phyloP scores from a whole-genome alignment of 2,329 filamentous ascomycete species.

The Diaporthe caulivora region DNA sequence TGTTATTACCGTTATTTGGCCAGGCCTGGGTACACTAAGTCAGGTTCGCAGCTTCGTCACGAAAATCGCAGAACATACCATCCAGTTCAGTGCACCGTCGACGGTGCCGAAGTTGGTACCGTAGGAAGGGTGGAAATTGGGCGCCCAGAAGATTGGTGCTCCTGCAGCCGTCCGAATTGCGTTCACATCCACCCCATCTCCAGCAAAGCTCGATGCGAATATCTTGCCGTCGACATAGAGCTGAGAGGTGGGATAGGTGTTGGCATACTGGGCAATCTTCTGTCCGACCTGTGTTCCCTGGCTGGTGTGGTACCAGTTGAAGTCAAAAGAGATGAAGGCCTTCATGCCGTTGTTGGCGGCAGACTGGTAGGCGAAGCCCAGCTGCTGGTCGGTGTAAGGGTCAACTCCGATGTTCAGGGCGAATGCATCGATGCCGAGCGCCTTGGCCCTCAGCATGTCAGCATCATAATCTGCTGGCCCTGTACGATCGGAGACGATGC shows the following conservation, averaged over 20 bases:
- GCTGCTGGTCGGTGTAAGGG: conserved; percentile 57
- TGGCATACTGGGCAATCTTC: conserved; percentile 60
- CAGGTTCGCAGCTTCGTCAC: background rate
- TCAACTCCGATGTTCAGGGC: conserved; percentile 52
- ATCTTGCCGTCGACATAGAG: conserved; percentile 62
- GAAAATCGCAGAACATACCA: conserved; percentile 1
- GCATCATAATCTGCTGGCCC: conserved; percentile 59
- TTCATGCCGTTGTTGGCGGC: conserved; percentile 62
- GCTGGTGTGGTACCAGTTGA: conserved; percentile 58
- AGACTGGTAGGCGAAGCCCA: conserved; percentile 62
- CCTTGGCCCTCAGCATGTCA: conserved; percentile 43
- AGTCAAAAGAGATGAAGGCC: conserved; percentile 68
- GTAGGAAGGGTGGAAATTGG: conserved; percentile 60
- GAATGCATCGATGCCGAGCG: conserved; percentile 47
- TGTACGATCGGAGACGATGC: conserved; percentile 57
- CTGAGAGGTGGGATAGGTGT: conserved; percentile 54
- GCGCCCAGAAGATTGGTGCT: conserved; percentile 60
- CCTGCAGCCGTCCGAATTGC: conserved; percentile 58
- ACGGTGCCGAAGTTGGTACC: conserved; percentile 51
- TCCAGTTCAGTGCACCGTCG: conserved; percentile 58
- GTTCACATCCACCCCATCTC: conserved; percentile 58
- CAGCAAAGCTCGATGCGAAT: conserved; percentile 67
- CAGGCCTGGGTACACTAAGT: conserved; percentile 48
- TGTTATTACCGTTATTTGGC: conserved; percentile 60
- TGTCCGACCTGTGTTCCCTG: conserved; percentile 56